phyloP scores from a whole-genome alignment of 495 filamentous ascomycete species.

The Aspergillus haitiensis region DNA sequence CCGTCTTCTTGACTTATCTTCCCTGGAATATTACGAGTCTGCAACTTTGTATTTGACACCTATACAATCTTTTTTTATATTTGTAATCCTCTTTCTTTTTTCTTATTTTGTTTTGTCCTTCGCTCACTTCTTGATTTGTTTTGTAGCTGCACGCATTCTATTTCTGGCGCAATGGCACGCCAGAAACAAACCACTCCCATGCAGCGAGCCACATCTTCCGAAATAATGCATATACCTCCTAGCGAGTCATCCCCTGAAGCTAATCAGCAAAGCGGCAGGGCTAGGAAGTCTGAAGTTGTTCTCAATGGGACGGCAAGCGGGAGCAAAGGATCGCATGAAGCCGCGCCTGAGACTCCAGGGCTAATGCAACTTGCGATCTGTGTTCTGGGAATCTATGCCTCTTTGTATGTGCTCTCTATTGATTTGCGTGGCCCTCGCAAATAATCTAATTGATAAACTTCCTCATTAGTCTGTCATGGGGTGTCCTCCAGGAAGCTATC shows the following conservation, averaged over 20 bases:
- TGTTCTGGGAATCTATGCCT: slow-evolving; percentile 90
- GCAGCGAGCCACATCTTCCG: slow-evolving; percentile 64
- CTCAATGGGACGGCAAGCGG: slow-evolving; percentile 44
- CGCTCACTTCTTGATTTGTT: slow-evolving; percentile 1
- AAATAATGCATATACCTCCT: slow-evolving; percentile 51
- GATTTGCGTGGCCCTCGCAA: not conserved
- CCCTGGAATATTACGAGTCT: slow-evolving; percentile 1
- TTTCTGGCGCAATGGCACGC: slow-evolving; percentile 60
- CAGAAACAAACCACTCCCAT: slow-evolving; percentile 67
- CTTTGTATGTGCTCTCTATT: slow-evolving; percentile 68
- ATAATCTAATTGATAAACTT: slow-evolving; percentile 23
- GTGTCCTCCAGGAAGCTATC: slow-evolving; percentile 93
- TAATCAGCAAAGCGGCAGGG: slow-evolving; percentile 33
- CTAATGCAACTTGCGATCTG: slow-evolving; percentile 77
- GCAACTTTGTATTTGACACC: not conserved
- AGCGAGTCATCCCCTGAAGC: slow-evolving; percentile 29
- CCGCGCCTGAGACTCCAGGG: slow-evolving; percentile 46
- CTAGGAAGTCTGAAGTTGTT: slow-evolving; percentile 9
- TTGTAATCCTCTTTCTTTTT: not conserved
- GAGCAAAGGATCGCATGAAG: slow-evolving; percentile 31
- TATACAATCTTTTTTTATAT: not conserved
- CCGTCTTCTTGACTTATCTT: slow-evolving; percentile 3
- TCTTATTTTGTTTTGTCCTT: too few relatives aligned
- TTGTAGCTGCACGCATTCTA: not conserved
- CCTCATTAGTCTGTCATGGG: slow-evolving; percentile 80